Percentiles rank a stretch among this genome's conserved stretches.
Evolutionary conservation across 371 early-diverging fungal species (phyloP).

Genomic region (Conidiobolus incongruus): DNA sequence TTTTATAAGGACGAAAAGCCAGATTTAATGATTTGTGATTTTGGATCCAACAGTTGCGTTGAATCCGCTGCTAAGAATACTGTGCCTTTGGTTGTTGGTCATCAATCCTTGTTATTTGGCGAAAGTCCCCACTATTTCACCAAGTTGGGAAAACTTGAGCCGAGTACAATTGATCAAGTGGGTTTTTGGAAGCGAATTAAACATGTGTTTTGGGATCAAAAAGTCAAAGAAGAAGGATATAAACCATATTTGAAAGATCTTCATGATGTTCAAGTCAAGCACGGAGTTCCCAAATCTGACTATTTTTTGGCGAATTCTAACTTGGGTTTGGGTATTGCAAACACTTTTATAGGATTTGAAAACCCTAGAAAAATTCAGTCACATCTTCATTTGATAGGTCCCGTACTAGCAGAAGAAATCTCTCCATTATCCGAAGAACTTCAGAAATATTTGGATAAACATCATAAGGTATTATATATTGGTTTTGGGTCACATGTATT

Average conservation of each 20-base stretch:
- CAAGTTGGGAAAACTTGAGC: too few species aligned
- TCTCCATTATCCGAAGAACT: background rate
- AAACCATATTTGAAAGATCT: background rate
- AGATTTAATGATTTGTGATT: slow-evolving; percentile 1
- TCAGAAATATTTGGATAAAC: background rate
- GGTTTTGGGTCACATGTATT: background rate
- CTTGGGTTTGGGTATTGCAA: background rate
- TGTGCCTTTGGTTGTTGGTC: background rate
- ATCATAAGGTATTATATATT: background rate
- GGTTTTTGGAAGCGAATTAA: too few species aligned
- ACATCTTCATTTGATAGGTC: background rate
- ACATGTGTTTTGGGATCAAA: too few species aligned
- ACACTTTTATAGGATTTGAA: slow-evolving; percentile 3
- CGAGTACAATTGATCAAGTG: too few species aligned
- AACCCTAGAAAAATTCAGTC: background rate
- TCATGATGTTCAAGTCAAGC: background rate
- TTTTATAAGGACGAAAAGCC: too few species aligned
- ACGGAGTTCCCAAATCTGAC: too few species aligned
- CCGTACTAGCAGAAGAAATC: background rate
- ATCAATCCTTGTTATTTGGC: background rate
- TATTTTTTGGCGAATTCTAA: background rate
- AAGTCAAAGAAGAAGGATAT: too few species aligned
- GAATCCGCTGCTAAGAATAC: background rate
- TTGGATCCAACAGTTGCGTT: background rate
- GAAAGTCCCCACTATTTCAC: background rate